Percentiles rank a stretch among this genome's conserved stretches.
These are phyloP conservation scores for Wickerhamomyces tratensis DNA, from an alignment of 805 yeast genomes.

Conservation along the genomic window DNA sequence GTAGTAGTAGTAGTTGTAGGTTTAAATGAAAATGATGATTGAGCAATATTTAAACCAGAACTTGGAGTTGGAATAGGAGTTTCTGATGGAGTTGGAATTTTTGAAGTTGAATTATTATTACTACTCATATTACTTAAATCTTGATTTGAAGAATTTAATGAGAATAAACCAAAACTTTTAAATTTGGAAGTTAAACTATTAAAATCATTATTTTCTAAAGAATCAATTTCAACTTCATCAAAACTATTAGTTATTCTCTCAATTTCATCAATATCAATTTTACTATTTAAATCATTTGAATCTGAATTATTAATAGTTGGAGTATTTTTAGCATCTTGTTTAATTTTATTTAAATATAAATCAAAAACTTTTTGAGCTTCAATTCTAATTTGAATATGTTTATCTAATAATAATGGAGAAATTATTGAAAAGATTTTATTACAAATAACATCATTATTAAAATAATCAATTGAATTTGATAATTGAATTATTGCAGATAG, in stretches of 20 bases:
- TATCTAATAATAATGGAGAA: conserved; percentile 77
- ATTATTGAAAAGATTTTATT: conserved; percentile 75
- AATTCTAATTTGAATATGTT: conserved; percentile 53
- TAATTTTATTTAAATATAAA: conserved; percentile 44
- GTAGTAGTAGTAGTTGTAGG: too few species aligned
- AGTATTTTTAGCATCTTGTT: conserved; percentile 30
- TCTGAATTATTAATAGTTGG: conserved; percentile 14
- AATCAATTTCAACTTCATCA: conserved; percentile 8
- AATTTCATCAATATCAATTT: conserved; percentile 12
- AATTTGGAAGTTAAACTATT: conserved; percentile 7
- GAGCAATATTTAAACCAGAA: too few species aligned
- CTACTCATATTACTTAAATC: conserved; percentile 16
- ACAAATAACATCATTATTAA: conserved; percentile 68
- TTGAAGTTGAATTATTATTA: background rate
- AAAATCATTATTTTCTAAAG: too few species aligned
- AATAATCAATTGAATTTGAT: conserved; percentile 50
- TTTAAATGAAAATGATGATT: too few species aligned
- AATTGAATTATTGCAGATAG: conserved; percentile 71
- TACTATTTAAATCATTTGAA: too few species aligned
- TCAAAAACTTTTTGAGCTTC: conserved; percentile 68
- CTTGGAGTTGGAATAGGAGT: too few species aligned
- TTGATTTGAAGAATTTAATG: conserved; percentile 11
- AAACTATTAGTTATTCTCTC: conserved; percentile 7
- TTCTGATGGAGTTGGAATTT: too few species aligned
- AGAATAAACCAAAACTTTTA: conserved; percentile 14